Conservation (phyloP, 1,284 basidiomycete genomes). For the Hortiboletus rubellus region DNA sequence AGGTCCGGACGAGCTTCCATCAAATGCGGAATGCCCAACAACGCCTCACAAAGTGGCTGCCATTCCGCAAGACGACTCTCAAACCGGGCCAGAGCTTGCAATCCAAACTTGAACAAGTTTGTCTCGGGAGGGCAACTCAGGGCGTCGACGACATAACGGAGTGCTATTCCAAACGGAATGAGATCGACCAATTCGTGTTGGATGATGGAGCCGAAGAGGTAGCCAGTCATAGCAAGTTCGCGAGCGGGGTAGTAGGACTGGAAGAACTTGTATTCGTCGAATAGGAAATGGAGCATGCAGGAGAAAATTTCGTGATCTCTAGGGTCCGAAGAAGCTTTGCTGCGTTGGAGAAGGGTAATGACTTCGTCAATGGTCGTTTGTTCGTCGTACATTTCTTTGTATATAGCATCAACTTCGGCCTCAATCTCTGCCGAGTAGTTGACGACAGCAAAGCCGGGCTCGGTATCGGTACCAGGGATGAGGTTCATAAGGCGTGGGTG, state of each 20-base stretch:
- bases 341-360: constrained; percentile 81
- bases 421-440: constrained; percentile 89
- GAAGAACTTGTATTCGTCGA: constrained; percentile 99
- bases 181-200: constrained; percentile 93
- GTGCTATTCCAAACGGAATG: constrained; percentile 94
- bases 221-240: constrained; percentile 94
- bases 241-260: constrained; percentile 93
- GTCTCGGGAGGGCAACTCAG: constrained; percentile 88
- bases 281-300: constrained; percentile 98
- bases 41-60: constrained; percentile 89
- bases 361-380: constrained; percentile 94
- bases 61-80: constrained; percentile 90
- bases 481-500: constrained; percentile 97
- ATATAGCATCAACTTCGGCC: constrained; percentile 91
- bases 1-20: constrained; percentile 87
- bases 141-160: constrained; percentile 96
- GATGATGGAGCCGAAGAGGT: constrained; percentile 95
- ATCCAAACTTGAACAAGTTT: constrained; percentile 94
- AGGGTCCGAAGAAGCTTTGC: constrained; percentile 80
- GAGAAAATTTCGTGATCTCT: constrained; percentile 97
- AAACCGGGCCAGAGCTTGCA: constrained; percentile 89
- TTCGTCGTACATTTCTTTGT: constrained; percentile 98
- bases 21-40: constrained; percentile 87
- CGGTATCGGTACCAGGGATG: constrained; percentile 83
- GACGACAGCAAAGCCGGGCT: constrained; percentile 91